Percentiles rank a stretch among this genome's conserved stretches.
Conservation (phyloP, 495 filamentous ascomycete species). For the Amniculicola lignicola region DNA sequence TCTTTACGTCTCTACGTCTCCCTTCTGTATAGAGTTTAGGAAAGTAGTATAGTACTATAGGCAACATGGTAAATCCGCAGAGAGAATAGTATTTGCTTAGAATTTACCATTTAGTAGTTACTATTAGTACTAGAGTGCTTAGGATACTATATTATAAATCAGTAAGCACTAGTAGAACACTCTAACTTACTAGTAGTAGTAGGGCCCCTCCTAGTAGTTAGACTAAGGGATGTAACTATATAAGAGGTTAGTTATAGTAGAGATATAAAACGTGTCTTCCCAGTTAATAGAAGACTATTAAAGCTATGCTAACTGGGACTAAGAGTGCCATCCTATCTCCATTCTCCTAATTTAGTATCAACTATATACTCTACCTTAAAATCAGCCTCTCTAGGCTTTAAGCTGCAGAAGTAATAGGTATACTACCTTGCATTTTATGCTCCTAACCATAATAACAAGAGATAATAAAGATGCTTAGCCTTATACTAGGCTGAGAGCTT, state of each 20-base stretch:
- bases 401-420: not conserved
- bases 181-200: not conserved
- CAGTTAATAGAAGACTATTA: not conserved
- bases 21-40: not conserved
- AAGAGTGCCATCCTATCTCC: slow-evolving; percentile 3
- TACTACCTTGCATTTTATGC: not conserved
- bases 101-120: not conserved
- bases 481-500: slow-evolving; percentile 1
- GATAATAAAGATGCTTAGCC: slow-evolving; percentile 1
- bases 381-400: slow-evolving; percentile 5
- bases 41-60: not conserved
- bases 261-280: slow-evolving; percentile 3
- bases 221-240: slow-evolving; percentile 1
- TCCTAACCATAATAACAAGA: not conserved
- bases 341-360: slow-evolving; percentile 3
- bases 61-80: not conserved
- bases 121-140: not conserved
- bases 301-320: slow-evolving; percentile 1
- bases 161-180: slow-evolving; percentile 1
- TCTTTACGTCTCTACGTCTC: not conserved
- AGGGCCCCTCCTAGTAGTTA: not conserved
- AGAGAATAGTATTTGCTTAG: not conserved
- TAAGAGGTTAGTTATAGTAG: slow-evolving; percentile 3
- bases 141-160: not conserved
- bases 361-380: slow-evolving; percentile 1